phyloP scores from a whole-genome alignment of 164 flowering plant genomes.

The Warburgia ugandensis region DNA sequence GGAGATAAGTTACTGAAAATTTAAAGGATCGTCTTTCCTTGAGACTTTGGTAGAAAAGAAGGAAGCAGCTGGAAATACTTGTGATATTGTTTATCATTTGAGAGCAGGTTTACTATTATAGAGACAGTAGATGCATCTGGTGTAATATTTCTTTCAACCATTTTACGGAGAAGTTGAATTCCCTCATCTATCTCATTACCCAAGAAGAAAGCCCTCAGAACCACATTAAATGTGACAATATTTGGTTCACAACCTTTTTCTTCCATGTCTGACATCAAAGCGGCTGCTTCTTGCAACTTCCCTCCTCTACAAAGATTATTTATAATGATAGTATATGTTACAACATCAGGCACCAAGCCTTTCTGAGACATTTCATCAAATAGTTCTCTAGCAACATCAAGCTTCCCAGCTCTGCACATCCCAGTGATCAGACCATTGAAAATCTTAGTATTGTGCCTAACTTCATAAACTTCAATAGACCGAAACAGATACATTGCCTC shows the following conservation, averaged over 20 bases:
- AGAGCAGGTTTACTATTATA: constrained; percentile 29
- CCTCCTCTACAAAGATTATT: constrained; percentile 37
- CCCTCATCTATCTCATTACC: constrained; percentile 21
- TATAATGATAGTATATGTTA: constrained; percentile 40
- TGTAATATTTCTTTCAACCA: constrained; percentile 29
- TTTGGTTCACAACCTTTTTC: constrained; percentile 38
- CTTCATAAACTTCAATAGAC: constrained; percentile 9
- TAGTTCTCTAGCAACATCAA: constrained; percentile 30
- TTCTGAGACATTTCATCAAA: constrained; percentile 17
- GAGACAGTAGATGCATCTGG: constrained; percentile 36
- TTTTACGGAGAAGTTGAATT: constrained; percentile 36
- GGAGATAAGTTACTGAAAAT: neutral
- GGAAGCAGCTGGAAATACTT: constrained; percentile 30
- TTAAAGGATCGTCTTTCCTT: neutral
- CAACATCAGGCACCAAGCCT: constrained; percentile 32
- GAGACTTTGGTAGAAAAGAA: constrained; percentile 14
- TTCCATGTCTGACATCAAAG: constrained; percentile 39
- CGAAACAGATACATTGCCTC: constrained; percentile 38
- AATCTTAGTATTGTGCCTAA: constrained; percentile 9
- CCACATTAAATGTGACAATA: constrained; percentile 31
- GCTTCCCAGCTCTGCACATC: constrained; percentile 36
- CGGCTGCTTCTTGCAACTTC: constrained; percentile 34
- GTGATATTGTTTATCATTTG: constrained; percentile 16
- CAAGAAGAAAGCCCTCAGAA: constrained; percentile 27
- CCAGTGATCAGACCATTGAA: constrained; percentile 37